Evolutionary conservation across 2,329 filamentous ascomycete genomes (phyloP), one percentile per base, ranked within the genome.

Genomic region (Microcera coccophila): DNA sequence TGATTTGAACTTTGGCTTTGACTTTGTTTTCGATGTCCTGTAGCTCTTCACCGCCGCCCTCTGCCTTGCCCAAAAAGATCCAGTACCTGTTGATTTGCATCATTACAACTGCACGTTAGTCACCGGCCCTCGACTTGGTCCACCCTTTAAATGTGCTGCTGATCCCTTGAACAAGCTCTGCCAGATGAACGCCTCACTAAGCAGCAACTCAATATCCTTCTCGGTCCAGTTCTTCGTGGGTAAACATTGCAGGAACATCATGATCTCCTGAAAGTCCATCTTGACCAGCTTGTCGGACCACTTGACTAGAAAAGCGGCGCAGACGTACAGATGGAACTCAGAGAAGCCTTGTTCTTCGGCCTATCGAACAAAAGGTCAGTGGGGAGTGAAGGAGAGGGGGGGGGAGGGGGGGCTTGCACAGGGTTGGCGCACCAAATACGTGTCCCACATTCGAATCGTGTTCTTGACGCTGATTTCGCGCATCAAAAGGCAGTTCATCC

Each of bases 401-500:
- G 12, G 24, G 19, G 20, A 15, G 14, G 10, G 28, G n/a, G n/a
- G n/a, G n/a, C n/a, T n/a, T n/a, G n/a, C n/a, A n/a, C 14, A n/a
- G 15, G 16, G 19, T 17, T 32, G 4, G 12, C 82, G 63, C 73
- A 96, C 91, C 71, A 98, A 79, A 70, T 98, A 98, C 19, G 93
- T 98, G 67, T 98, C 93, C 93, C 93, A 98, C 93, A 98, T 98
- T 55, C 93, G 79, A 51, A 98, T 95, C 1, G 90, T 96, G 63
- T 96, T 97, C 64, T 84, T 87, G 44, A 98, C 91, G 62, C 87
- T 95, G 52, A 98, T 87, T 69, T 98, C 93, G 50, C 93, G 81
- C 93, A 98, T 98, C 52, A 98, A 74, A 39, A 98, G 79, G 65
- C 93, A 98, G 61, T 98, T 98, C 93, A 98, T 98, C 93, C 93